A percentile compares a stretch with the other conserved stretches of the same genome.
Evolutionary conservation across 2,329 filamentous ascomycete species (phyloP).

Genomic region (Xylaria sp.): DNA sequence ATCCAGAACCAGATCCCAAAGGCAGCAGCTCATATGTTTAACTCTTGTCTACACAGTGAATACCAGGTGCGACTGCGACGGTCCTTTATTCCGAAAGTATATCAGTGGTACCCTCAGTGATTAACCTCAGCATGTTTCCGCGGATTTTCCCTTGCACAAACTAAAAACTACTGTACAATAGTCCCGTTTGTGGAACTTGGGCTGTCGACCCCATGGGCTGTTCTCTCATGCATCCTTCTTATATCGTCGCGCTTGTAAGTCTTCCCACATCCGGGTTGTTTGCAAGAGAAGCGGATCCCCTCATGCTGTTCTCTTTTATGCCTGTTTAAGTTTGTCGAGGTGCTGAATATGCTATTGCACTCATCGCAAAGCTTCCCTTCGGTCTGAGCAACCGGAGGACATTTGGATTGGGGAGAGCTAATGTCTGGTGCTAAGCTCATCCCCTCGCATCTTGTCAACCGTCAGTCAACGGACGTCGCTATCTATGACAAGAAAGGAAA

Average conservation of each 20-base stretch:
- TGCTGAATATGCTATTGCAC: neutral
- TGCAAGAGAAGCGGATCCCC: neutral
- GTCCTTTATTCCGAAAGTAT: too few relatives aligned
- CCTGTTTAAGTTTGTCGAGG: neutral
- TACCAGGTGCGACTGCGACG: too few relatives aligned
- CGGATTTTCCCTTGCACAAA: too few relatives aligned
- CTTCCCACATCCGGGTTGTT: neutral
- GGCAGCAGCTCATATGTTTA: too few relatives aligned
- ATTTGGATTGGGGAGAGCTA: neutral
- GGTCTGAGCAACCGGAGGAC: neutral
- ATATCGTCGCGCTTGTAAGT: neutral
- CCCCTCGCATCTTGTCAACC: neutral
- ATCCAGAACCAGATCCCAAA: too few relatives aligned
- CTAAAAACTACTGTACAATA: too few relatives aligned
- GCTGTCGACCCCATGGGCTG: neutral
- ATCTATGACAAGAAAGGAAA: neutral
- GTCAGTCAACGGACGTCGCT: neutral
- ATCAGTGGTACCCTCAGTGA: too few relatives aligned
- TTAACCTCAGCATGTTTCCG: too few relatives aligned
- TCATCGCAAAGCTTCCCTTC: neutral
- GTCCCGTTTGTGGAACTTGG: neutral
- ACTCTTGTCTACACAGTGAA: too few relatives aligned
- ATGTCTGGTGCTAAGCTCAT: neutral
- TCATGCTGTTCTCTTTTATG: neutral
- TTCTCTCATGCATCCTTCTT: neutral